Base-by-base conservation (phyloP, 1,284 basidiomycete genomes). In the Grifola frondosa region DNA sequence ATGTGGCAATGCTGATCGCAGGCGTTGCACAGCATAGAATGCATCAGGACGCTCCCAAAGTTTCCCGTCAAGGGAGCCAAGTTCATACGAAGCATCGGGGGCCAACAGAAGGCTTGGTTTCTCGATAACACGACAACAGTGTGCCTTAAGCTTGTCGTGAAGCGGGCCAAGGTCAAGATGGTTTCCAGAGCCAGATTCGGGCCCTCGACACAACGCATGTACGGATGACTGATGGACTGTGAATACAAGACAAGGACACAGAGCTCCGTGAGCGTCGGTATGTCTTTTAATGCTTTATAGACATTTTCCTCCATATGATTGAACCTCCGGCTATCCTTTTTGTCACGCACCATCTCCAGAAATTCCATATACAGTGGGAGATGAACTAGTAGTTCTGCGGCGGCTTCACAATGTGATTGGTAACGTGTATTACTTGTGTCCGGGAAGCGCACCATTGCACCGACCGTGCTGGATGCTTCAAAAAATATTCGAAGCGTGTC, bases 291-390 rank as follows among this genome's bases (percentile, higher is more conserved):
- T 0, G 54, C 66, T 1, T 54, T 37, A 6, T 44, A 56, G 5
- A 73, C 30, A 48, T 74, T 72, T 12, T 48, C 17, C 39, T 71
- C 68, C 32, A 71, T 58, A 44, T 70, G 58, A 15, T 53, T 68
- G 10, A 47, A 56, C 4, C 21, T 40, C 10, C 40, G 39, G 5
- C 36, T 46, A 1, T 55, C 47, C 45, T 72, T 72, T 33, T 48
- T 40, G 30, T 61, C 52, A 0, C 42, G 37, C 3, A 65, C 37
- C 8, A 48, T 24, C 9, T 57, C 49, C 21, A 70, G 40, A 41
- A 64, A 64, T 1, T 48, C 33, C 6, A 57, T 32, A 32, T 58
- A 64, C 19, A 44, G 30, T 0, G 21, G 10, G 4, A 44, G 52
- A 38, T 65, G 38, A 2, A 54, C 32, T 8, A 67, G 25, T 1